These are phyloP conservation scores for Anthoceros angustus DNA, from an alignment of 225 moss, liverwort and hornwort species.

Conservation along the genomic window DNA sequence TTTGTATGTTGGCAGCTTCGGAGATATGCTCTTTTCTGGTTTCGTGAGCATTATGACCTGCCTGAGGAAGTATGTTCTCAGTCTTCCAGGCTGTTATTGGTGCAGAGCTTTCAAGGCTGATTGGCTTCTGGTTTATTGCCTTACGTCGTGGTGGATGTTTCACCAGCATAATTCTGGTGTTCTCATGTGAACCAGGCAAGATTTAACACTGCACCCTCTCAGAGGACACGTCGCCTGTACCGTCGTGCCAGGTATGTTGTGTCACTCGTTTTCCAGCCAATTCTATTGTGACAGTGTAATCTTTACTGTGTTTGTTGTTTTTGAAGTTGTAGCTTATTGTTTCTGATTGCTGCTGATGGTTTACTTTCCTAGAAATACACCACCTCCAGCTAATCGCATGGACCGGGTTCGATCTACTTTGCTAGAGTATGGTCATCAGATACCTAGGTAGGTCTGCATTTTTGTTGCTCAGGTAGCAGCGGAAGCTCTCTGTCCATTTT, in stretches of 20 bases:
- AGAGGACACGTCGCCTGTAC: background rate
- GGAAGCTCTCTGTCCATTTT: background rate
- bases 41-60: slow-evolving; percentile 58
- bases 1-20: slow-evolving; percentile 36
- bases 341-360: background rate
- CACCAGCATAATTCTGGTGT: background rate
- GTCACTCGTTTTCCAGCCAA: background rate
- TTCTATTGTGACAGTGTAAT: background rate
- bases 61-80: slow-evolving; percentile 43
- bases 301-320: background rate
- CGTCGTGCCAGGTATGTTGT: slow-evolving; percentile 1
- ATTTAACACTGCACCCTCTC: background rate
- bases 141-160: background rate
- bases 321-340: too few species aligned
- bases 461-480: background rate
- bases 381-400: background rate
- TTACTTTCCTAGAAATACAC: background rate
- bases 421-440: slow-evolving; percentile 3
- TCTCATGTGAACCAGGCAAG: background rate
- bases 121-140: background rate
- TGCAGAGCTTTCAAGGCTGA: background rate
- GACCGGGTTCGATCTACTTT: background rate
- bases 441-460: background rate
- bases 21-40: slow-evolving; percentile 61
- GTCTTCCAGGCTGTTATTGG: slow-evolving; percentile 38